Base-by-base conservation (phyloP, 2,329 filamentous ascomycete genomes). In the Rutstroemia sp. region DNA sequence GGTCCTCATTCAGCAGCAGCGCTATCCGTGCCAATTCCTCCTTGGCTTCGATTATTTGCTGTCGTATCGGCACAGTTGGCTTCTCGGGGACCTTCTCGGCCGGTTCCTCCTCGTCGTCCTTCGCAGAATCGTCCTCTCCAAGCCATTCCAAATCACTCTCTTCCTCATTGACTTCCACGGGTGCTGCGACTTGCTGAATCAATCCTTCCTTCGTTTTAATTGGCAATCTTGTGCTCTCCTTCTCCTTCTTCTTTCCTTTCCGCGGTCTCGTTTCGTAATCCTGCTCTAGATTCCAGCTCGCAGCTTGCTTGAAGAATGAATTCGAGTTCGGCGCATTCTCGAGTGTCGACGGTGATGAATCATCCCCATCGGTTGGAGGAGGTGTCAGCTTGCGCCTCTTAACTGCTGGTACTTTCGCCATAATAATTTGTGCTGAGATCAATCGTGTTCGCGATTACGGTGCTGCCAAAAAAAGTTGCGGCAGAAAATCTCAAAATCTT, bases 1-100 rank as follows among this genome's bases (percentile, higher is more conserved):
- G 94, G 60, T 94, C 86, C 70, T 97, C 92, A 65, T 94, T 96
- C 67, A 99, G 79, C 51, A 86, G 75, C 48, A 80, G 79, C 2
- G 92, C 94, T 58, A 95, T 81, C 65, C 86, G 86, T 19, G 94
- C 92, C 56, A 99, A 75, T 67, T 97, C 92, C 69, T 97, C 94
- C 71, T 99, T 95, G 9, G 92, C 91, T 60, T 88, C 82, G 23
- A 89, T 65, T 50, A 99, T 88, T 71, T 96, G 89, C 67, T 95
- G 82, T 57, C 86, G 81, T 61, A 87, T 78, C 0, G 91, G 83
- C 30, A 95, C 76, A 62, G 83, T 80, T 1, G 87, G 84, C 58
- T 79, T 78, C 59, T 79, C 71, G 37, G 79, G 72, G 39, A 69
- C 67, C 38, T 71, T 70, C 38, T 78, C 75, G n/a, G 79, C 77